Evolutionary conservation across 805 yeast genomes (phyloP), one percentile per base, ranked within the genome.

Genomic region (Ogataea paraovalis): DNA sequence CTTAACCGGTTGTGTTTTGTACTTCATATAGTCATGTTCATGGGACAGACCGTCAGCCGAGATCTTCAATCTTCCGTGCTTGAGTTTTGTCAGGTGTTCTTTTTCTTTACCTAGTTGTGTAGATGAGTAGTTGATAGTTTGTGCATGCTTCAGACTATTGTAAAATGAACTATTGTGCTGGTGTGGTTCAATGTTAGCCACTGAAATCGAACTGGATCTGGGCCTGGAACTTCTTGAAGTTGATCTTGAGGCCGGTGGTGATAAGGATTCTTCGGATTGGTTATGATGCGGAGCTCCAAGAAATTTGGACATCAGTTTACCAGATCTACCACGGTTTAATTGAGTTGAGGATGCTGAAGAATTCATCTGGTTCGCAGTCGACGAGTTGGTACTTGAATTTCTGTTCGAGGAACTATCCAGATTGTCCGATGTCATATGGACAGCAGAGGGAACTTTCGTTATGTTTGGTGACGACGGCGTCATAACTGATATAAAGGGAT

Each of bases 1-100:
- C 46, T 64, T 68, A 5, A 56, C 45, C 3, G 65, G 63, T 30
- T 62, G 66, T 2, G 70, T 68, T 50, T 55, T 63, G 49, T 58
- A 64, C 41, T 64, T 67, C 27, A 53, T 39, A 42, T 58, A 67
- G 45, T 67, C 70, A 51, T 68, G 72, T 44, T 64, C 66, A 53
- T 68, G 72, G 0, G 57, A 34, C 18, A 52, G 47, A 7, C 69
- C 68, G 42, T 62, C 68, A 6, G 64, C 55, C 14, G 57, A 59
- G 7, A 66, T 45, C 23, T 56, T 56, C 13, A 66, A 39, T 38
- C 70, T 53, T 14, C 68, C 67, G 23, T 56, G 59, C 44, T 61
- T 61, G 27, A 64, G 43, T 40, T 56, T 58, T 37, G 61, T 37
- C 2, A 56, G 42, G 38, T 56, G 57, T 25, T 64, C 67, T 22